Percentiles rank a stretch among this genome's conserved stretches.
phyloP scores from a whole-genome alignment of 352 stramenopile species.

The Globisporangium lucens region DNA sequence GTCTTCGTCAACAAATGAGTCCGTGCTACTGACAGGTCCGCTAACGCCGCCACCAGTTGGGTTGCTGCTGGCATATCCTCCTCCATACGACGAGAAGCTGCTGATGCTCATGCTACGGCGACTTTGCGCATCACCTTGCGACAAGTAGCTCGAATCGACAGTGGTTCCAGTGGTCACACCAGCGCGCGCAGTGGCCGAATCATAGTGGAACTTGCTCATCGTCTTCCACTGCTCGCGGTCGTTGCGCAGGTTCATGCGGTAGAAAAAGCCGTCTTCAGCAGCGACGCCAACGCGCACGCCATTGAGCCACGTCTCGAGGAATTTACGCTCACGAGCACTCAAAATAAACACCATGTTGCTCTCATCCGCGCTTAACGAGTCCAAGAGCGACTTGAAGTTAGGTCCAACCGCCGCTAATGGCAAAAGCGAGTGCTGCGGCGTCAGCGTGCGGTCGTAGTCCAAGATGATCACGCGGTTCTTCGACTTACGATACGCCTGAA shows the following conservation, averaged over 20 bases:
- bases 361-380: conserved; percentile 59
- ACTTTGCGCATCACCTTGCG: conserved; percentile 25
- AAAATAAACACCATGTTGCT: conserved; percentile 80
- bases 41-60: conserved; percentile 18
- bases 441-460: conserved; percentile 88
- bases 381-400: conserved; percentile 76
- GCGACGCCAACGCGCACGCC: conserved; percentile 69
- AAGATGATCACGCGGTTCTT: conserved; percentile 86
- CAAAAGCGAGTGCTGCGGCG: conserved; percentile 68
- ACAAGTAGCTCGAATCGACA: conserved; percentile 35
- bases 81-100: conserved; percentile 37
- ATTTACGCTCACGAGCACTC: conserved; percentile 75
- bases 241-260: conserved; percentile 77
- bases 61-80: conserved; percentile 16
- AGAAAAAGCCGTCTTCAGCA: conserved; percentile 76
- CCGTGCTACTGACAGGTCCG: conserved; percentile 29
- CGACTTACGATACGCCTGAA: conserved; percentile 57
- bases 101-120: conserved; percentile 42
- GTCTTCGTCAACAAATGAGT: conserved; percentile 55
- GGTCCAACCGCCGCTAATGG: conserved; percentile 74
- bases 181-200: conserved; percentile 36
- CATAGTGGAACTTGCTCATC: conserved; percentile 85
- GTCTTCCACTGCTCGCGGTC: conserved; percentile 74
- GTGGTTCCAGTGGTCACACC: conserved; percentile 25
- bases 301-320: conserved; percentile 88